Evolutionary conservation across 257 asterid species (phyloP).

Genomic region (Primulina tabacum): DNA sequence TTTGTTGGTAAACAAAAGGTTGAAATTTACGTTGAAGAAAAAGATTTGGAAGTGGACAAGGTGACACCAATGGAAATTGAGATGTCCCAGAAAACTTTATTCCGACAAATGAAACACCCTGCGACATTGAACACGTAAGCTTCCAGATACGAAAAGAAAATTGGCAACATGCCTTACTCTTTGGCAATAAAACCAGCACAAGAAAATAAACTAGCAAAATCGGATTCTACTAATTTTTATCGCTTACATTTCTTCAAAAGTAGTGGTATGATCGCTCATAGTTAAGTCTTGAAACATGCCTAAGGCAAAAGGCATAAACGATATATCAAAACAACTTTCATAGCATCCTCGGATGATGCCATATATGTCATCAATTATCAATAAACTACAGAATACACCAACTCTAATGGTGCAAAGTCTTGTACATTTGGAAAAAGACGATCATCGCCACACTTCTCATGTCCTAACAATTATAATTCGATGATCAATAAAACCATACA

Average conservation of each 20-base stretch:
- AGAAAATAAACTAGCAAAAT: slow-evolving; percentile 1
- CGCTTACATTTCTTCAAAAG: neutral
- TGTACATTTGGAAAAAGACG: neutral
- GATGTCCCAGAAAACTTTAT: slow-evolving; percentile 30
- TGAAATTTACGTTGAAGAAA: slow-evolving; percentile 41
- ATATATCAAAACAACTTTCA: neutral
- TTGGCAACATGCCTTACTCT: neutral
- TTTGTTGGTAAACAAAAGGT: slow-evolving; percentile 30
- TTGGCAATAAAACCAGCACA: neutral
- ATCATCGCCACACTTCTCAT: neutral
- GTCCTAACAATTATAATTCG: neutral
- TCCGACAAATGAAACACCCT: slow-evolving; percentile 48
- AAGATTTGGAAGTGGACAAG: slow-evolving; percentile 40
- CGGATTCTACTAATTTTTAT: neutral
- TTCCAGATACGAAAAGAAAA: neutral
- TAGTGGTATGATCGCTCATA: neutral
- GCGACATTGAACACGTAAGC: slow-evolving; percentile 22
- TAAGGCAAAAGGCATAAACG: neutral
- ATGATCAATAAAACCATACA: neutral
- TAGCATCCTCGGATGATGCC: neutral
- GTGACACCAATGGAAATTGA: slow-evolving; percentile 26
- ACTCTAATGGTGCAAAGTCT: neutral
- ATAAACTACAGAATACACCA: neutral
- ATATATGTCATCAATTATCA: neutral
- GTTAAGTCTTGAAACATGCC: neutral